Evolutionary conservation across 2,329 filamentous ascomycete species (phyloP), one percentile per base, ranked within the genome.

Genomic region (Trichoderma gracile): DNA sequence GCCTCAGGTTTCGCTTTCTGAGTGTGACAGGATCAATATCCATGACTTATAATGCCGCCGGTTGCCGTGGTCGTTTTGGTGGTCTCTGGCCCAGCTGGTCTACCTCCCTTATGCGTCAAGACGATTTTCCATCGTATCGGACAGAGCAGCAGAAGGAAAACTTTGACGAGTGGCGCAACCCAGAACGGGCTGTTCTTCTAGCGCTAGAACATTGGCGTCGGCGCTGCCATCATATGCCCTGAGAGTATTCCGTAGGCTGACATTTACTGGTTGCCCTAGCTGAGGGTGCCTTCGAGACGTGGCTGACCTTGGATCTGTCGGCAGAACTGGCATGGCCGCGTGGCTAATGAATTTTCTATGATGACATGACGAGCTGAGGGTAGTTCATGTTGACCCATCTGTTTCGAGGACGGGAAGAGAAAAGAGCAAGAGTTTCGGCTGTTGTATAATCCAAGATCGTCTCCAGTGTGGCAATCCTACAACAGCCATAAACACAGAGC

Each of bases 131-230:
- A 8, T 38, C 10, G 33, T 38, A 38, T 14, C 33, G 33, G 33
- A 43, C 45, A 50, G 45, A 42, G 7, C 54, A 25, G 54, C 3
- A n/a, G 14, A 30, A 43, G 25, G 42, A 50, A 43, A 40, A 19
- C 25, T 49, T 61, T 53, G n/a, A 49, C 47, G 33, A 25, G 38
- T 61, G 58, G 58, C 47, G 58, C 58, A 15, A 60, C 8, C 23
- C n/a, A 45, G 25, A 53, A 45, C 58, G 47, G 58, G 46, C 47
- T 23, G 5, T 10, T 45, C 3, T 17, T 45, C 14, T 45, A 47
- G 47, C 58, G 23, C 47, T 61, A 61, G n/a, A 54, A 50, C n/a
- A 23, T 17, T 62, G 58, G 58, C 49, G 58, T 19, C 49, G 38
- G 27, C 25, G 15, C 8, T 45, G 49, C 25, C 25, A 54, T 21